Base-by-base conservation (phyloP, 2,329 filamentous ascomycete species). In the Rasamsonia emersonii region DNA sequence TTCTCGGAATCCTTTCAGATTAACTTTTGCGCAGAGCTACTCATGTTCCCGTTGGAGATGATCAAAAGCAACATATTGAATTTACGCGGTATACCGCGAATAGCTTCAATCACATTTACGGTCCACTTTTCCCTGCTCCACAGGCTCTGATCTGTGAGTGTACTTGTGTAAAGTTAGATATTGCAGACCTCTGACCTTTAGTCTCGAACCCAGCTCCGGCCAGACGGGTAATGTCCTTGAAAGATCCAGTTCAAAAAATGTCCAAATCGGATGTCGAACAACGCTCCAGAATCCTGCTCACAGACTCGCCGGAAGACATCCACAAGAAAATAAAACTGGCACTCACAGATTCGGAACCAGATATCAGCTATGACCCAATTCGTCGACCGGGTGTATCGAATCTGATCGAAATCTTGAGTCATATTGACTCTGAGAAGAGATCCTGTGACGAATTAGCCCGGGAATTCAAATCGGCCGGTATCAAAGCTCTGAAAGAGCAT, bases 1-100 rank as follows among this genome's bases (percentile, higher is more conserved):
- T 16, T 28, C 9, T 29, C 23, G n/a, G 13, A 21, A 24, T 20
- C 23, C 18, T 19, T 35, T 30, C 44, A 51, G 29, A 52, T 33
- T 28, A 16, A 13, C 24, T 15, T 23, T 27, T 18, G 13, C 26
- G 36, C 46, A 82, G 81, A 45, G 82, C 89, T 39, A 95, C 89
- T 1, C 85, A 95, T 61, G 89, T 98, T 15, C 91, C 91, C 8
- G 89, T 98, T 2, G 91, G 91, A n/a, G 83, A 93, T 45, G 91
- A 98, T 56, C 91, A 98, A 60, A 70, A 69, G 35, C 91, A 98
- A 49, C 91, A 98, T 59, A 74, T 98, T 14, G 91, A 98, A 55
- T 93, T 96, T 54, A 78, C 88, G 1, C 75, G 91, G 32, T 80
- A 93, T 53, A 81, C 86, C 41, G 91, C 82, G 6, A 80, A 75